These are phyloP conservation scores for Cutaneotrichosporon cavernicola DNA, from an alignment of 1,284 basidiomycete species.

Conservation along the genomic window DNA sequence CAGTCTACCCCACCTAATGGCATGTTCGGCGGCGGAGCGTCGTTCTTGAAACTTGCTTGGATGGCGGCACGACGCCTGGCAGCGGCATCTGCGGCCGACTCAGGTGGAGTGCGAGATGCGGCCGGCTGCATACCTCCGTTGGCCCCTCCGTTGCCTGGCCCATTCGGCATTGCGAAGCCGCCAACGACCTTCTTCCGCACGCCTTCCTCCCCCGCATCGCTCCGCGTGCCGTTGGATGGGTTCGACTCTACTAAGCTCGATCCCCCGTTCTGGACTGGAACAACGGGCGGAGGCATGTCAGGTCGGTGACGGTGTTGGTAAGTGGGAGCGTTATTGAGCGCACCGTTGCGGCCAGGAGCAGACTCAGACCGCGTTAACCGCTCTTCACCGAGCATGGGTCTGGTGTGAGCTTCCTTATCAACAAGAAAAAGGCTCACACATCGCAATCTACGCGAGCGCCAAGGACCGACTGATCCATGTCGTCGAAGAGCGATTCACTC, in stretches of 20 bases:
- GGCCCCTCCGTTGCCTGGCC: constrained; percentile 6
- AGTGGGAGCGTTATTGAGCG: constrained; percentile 13
- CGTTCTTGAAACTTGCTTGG: not conserved
- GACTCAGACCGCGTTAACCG: not conserved
- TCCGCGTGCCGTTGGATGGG: not conserved
- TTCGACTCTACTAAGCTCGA: not conserved
- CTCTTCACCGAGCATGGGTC: constrained; percentile 13
- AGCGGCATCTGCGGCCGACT: not conserved
- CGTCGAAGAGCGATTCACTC: constrained; percentile 37
- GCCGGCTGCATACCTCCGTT: not conserved
- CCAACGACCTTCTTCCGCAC: constrained; percentile 6
- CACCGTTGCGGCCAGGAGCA: not conserved
- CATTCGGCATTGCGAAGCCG: constrained; percentile 14
- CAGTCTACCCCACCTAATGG: constrained; percentile 37
- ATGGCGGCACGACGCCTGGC: constrained; percentile 3
- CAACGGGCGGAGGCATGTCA: constrained; percentile 23
- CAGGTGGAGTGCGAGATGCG: not conserved
- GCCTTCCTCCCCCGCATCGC: not conserved
- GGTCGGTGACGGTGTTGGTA: constrained; percentile 49
- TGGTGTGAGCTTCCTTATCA: not conserved
- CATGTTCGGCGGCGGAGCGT: constrained; percentile 27
- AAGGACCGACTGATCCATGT: constrained; percentile 26
- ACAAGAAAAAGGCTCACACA: constrained; percentile 18
- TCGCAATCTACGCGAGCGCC: not conserved
- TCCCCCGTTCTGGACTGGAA: constrained; percentile 1